phyloP scores from a whole-genome alignment of 2,329 filamentous ascomycete genomes.

The Eutypella sp. region DNA sequence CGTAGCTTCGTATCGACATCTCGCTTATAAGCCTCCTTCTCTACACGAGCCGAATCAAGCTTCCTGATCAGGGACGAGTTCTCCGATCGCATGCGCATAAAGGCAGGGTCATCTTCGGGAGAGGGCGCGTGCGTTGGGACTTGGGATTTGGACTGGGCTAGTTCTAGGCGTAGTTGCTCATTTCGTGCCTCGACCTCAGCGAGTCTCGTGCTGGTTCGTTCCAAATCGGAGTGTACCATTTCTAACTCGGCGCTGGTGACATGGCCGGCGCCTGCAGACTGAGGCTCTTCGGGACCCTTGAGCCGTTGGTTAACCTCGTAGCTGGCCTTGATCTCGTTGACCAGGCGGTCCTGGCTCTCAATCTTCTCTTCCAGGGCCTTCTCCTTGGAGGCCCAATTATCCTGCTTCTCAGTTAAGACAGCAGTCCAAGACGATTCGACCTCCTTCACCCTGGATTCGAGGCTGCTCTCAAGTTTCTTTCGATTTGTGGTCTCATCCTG shows the following conservation, averaged over 20 bases:
- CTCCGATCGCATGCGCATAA: slow-evolving; percentile 83
- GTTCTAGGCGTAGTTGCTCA: slow-evolving; percentile 83
- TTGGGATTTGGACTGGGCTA: slow-evolving; percentile 82
- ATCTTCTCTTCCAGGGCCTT: slow-evolving; percentile 86
- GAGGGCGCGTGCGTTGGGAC: slow-evolving; percentile 55
- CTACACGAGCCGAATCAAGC: slow-evolving; percentile 75
- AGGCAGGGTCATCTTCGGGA: slow-evolving; percentile 84
- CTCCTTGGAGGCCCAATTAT: slow-evolving; percentile 95
- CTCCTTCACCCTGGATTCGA: slow-evolving; percentile 80
- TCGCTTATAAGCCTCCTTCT: slow-evolving; percentile 76
- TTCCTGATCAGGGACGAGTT: slow-evolving; percentile 89
- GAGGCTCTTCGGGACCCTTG: slow-evolving; percentile 62
- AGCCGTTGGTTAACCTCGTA: slow-evolving; percentile 94
- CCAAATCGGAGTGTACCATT: slow-evolving; percentile 85
- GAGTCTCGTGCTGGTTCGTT: slow-evolving; percentile 79
- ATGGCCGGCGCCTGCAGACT: slow-evolving; percentile 51
- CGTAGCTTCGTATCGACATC: slow-evolving; percentile 71
- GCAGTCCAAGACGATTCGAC: slow-evolving; percentile 86
- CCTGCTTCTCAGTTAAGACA: slow-evolving; percentile 86
- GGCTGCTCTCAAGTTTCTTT: slow-evolving; percentile 68
- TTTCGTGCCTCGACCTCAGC: slow-evolving; percentile 92
- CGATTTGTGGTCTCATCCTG: slow-evolving; percentile 70
- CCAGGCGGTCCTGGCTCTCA: slow-evolving; percentile 83
- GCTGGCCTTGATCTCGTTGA: slow-evolving; percentile 94
- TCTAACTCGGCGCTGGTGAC: slow-evolving; percentile 88